Percentiles rank a stretch among this genome's conserved stretches.
Evolutionary conservation across 2,329 filamentous ascomycete genomes (phyloP).

Genomic region (Stagonosporopsis cucurbitacearum): DNA sequence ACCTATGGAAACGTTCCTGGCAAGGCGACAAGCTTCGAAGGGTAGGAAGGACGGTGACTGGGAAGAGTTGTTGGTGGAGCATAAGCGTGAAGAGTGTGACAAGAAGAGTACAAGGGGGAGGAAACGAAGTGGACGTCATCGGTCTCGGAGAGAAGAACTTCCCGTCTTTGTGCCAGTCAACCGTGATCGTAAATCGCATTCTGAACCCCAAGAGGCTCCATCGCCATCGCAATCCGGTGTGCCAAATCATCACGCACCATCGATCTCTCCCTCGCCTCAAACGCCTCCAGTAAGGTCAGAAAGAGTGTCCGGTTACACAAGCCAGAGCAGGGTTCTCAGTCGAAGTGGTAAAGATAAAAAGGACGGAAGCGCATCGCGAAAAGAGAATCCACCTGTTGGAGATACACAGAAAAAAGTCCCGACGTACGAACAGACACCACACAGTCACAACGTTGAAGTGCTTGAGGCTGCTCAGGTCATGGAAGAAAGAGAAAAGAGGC

Average conservation of each 20-base stretch:
- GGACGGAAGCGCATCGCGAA: not conserved
- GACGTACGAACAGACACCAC: constrained; percentile 16
- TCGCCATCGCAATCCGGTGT: not conserved
- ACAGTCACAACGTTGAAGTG: constrained; percentile 20
- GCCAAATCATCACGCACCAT: not conserved
- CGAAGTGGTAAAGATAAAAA: not conserved
- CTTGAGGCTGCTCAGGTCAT: constrained; percentile 20
- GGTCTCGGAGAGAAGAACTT: not conserved
- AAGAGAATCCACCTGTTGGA: not conserved
- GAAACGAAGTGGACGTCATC: not conserved
- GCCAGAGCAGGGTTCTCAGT: not conserved
- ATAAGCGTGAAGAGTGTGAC: no score
- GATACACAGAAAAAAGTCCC: not conserved
- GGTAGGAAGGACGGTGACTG: not conserved
- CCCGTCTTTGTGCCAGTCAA: not conserved
- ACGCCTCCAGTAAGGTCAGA: not conserved
- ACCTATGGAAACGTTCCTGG: constrained; percentile 13
- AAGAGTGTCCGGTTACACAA: not conserved
- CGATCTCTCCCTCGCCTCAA: not conserved
- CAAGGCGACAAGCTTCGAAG: constrained; percentile 8
- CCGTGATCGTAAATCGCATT: not conserved
- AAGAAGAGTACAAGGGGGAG: not conserved
- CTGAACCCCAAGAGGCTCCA: not conserved
- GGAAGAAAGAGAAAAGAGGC: constrained; percentile 1
- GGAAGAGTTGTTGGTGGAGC: not conserved